Conservation (phyloP, 2,329 filamentous ascomycete genomes). For the Fusarium sp. region DNA sequence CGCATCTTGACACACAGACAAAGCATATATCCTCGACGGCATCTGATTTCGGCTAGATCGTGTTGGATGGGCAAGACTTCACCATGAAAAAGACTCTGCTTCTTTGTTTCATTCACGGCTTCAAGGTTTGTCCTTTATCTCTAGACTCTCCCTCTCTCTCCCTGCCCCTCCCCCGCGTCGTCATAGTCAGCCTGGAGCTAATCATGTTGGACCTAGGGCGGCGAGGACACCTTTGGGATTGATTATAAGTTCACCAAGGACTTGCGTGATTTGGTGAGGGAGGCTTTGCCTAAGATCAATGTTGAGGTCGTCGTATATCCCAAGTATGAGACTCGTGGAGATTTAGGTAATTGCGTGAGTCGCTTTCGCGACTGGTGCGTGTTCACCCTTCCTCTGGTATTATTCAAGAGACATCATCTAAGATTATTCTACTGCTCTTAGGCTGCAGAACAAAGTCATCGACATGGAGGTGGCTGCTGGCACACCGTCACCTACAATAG, state of each 20-base stretch:
- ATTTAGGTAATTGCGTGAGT: constrained; percentile 77
- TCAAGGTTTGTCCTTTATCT: constrained; percentile 70
- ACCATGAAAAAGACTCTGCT: constrained; percentile 79
- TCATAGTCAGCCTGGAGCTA: constrained; percentile 20
- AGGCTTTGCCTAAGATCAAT: constrained; percentile 76
- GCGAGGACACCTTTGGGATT: constrained; percentile 80
- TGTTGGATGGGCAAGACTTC: constrained; percentile 22
- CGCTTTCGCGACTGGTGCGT: constrained; percentile 80
- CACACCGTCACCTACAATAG: constrained; percentile 85
- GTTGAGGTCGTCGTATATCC: constrained; percentile 81
- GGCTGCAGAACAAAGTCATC: constrained; percentile 92
- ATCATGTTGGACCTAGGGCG: constrained; percentile 66
- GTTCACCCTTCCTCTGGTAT: neutral
- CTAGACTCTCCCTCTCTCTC: neutral
- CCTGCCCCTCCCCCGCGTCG: constrained; percentile 17
- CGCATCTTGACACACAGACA: constrained; percentile 6
- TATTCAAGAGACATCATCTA: constrained; percentile 4
- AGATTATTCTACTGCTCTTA: constrained; percentile 51
- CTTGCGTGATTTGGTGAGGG: constrained; percentile 72
- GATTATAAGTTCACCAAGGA: constrained; percentile 77
- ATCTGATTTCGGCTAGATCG: neutral
- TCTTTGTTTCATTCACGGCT: constrained; percentile 88
- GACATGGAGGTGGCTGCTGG: constrained; percentile 88
- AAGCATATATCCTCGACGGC: constrained; percentile 2
- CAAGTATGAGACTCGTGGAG: constrained; percentile 84